Evolutionary conservation across 108 stramenopile genomes (phyloP).

Genomic region (Cyclotella kingstonii): DNA sequence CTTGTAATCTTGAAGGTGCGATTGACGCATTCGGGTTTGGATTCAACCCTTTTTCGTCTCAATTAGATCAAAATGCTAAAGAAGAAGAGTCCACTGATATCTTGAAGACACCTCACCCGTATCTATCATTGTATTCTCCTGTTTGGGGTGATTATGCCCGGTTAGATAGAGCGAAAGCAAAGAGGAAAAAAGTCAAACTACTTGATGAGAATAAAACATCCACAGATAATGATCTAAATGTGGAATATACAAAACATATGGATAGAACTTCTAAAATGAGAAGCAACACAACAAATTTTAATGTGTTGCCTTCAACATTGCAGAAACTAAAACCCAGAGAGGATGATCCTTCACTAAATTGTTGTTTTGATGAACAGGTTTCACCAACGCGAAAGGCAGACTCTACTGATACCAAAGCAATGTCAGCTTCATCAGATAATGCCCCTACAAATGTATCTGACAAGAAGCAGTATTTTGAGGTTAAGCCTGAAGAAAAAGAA

Average conservation of each 20-base stretch:
- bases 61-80: slow-evolving; percentile 8
- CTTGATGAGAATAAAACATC: slow-evolving; percentile 1
- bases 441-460: neutral
- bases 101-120: slow-evolving; percentile 32
- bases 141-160: slow-evolving; percentile 57
- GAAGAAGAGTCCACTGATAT: slow-evolving; percentile 7
- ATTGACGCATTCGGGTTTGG: slow-evolving; percentile 77
- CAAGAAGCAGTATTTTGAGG: neutral
- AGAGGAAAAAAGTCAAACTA: slow-evolving; percentile 28
- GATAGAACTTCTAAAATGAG: no score
- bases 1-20: slow-evolving; percentile 71
- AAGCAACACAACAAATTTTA: no score
- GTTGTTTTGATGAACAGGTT: no score
- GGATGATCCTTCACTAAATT: no score
- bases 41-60: slow-evolving; percentile 40
- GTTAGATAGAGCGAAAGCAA: slow-evolving; percentile 26
- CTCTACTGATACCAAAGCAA: neutral
- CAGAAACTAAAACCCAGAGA: no score
- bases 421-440: neutral
- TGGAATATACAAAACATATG: no score
- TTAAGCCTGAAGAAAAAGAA: no score
- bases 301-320: no score
- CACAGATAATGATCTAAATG: no score
- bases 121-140: slow-evolving; percentile 56
- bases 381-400: no score